Base-by-base conservation (phyloP, 495 filamentous ascomycete species). In the Talaromyces ruber region DNA sequence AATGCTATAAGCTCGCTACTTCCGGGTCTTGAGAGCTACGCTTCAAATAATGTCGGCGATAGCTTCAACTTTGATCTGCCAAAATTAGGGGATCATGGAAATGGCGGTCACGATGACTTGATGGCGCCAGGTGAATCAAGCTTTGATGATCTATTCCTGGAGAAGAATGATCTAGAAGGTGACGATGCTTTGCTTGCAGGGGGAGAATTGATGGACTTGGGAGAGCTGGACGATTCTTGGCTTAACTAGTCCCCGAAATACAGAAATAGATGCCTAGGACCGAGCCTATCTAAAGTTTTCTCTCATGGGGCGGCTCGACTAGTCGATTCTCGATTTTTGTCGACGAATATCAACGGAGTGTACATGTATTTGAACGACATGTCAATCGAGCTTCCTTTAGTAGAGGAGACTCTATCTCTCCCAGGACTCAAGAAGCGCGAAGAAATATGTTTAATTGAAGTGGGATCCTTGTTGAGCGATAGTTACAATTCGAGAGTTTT, bases 121-220 rank as follows among this genome's bases (percentile, higher is more conserved):
- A 78, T 79, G 70, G 73, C 60, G 6, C 75, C 73, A 4, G 77
- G 76, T n/a, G 76, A 77, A 65, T 79, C 79, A 2, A 81, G 67
- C 58, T 80, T 81, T 32, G 79, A 82, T 56, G 79, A 82, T 58
- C 58, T 81, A 21, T 82, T 82, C 64, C 70, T 80, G 70, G 77
- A 78, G 39, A 77, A 60, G 21, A 76, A 78, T 7, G 74, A 75
- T 56, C 59, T 76, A 47, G 70, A 71, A 6, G 69, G 68, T 0
- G 72, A 79, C 30, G 66, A 74, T n/a, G 68, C 68, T 63, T 60
- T 76, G 64, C 59, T 79, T 58, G 76, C 75, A 57, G 77, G 75
- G 0, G 77, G 74, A 0, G 74, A 75, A 52, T 55, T 79, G 69
- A 76, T 79, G 73, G 71, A 76, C 47, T 66, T 78, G 24, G 76